phyloP scores from a whole-genome alignment of 805 yeast genomes.

The Starmerella floricola region DNA sequence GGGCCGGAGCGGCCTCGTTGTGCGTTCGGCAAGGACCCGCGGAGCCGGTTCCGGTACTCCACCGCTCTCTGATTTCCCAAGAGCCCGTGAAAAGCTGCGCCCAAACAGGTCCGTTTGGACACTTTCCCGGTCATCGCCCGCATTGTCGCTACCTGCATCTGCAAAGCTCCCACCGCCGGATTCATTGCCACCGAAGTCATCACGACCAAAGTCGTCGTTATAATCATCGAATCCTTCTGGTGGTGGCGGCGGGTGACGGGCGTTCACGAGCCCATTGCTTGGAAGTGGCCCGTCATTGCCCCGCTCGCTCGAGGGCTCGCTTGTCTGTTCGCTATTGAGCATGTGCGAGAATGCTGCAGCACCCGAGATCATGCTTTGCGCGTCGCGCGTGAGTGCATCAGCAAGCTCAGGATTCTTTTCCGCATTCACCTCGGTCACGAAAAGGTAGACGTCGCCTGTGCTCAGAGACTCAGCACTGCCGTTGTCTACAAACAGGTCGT shows the following conservation, averaged over 20 bases:
- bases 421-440: constrained; percentile 15
- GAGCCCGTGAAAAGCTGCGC: constrained; percentile 1
- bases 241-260: too few species aligned
- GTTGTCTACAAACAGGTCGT: constrained; percentile 18
- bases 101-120: neutral
- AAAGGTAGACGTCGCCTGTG: constrained; percentile 7
- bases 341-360: constrained; percentile 5
- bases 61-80: neutral
- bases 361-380: constrained; percentile 12
- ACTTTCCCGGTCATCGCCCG: neutral
- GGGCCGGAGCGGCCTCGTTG: neutral
- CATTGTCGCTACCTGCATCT: neutral
- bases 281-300: neutral
- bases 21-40: too few species aligned
- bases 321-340: neutral
- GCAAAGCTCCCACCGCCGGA: neutral
- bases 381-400: constrained; percentile 15
- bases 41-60: neutral
- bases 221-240: too few species aligned
- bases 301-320: neutral
- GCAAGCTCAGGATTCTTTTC: constrained; percentile 11
- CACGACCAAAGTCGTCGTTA: neutral
- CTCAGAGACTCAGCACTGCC: constrained; percentile 1
- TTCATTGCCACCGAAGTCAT: neutral
- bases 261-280: too few species aligned